A percentile compares a stretch with the other conserved stretches of the same genome.
phyloP scores from a whole-genome alignment of 2,329 filamentous ascomycete genomes.

The Colletotrichum sp. region DNA sequence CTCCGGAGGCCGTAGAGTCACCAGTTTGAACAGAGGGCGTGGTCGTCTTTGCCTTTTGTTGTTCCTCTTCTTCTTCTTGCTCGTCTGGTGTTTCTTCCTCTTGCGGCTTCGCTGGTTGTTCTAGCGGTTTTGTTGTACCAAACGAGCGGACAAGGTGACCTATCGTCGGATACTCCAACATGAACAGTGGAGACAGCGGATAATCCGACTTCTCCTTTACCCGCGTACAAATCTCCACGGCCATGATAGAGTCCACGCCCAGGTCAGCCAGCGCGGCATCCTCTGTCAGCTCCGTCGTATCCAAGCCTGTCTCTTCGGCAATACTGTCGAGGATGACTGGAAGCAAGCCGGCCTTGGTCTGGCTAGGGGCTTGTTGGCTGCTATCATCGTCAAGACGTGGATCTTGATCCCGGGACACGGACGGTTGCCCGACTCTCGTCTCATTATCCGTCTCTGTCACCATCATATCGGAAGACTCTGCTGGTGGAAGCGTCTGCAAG shows the following conservation, averaged over 20 bases:
- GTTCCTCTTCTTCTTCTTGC: background rate
- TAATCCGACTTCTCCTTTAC: background rate
- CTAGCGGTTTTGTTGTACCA: background rate
- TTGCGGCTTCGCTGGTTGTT: background rate
- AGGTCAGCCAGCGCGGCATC: background rate
- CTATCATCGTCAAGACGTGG: background rate
- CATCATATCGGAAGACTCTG: rapidly evolving
- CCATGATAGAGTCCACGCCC: background rate
- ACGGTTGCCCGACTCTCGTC: background rate
- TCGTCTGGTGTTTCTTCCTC: background rate
- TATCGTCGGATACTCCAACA: background rate
- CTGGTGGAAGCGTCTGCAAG: rapidly evolving
- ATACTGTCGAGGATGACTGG: background rate
- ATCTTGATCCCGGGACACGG: background rate
- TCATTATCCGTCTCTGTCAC: background rate
- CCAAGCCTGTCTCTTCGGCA: background rate
- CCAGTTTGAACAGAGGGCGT: background rate
- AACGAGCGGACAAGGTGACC: background rate
- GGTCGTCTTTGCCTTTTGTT: background rate
- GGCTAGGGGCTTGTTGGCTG: background rate
- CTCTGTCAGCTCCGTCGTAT: background rate
- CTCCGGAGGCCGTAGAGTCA: background rate
- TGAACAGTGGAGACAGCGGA: background rate
- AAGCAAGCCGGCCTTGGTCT: background rate
- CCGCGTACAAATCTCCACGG: background rate